A percentile compares a stretch with the other conserved stretches of the same genome.
These are phyloP conservation scores for Leccinum angustisporum DNA, from an alignment of 1,284 basidiomycete genomes.

Conservation along the genomic window DNA sequence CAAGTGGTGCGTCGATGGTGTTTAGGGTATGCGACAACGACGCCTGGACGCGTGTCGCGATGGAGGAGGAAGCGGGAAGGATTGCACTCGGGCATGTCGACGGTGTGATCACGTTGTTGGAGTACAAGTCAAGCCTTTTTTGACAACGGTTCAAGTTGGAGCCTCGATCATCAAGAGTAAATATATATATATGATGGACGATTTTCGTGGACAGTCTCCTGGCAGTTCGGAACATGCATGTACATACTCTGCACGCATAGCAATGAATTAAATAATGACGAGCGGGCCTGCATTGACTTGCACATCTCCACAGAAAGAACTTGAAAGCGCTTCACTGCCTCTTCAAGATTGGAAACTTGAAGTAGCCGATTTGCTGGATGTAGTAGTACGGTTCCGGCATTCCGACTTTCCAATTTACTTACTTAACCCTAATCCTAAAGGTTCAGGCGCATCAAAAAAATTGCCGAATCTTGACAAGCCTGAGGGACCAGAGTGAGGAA, in stretches of 20 bases:
- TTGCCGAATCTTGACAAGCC: too few relatives aligned
- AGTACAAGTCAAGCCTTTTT: constrained; percentile 35
- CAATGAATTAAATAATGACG: too few relatives aligned
- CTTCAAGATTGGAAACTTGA: too few relatives aligned
- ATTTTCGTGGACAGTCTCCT: background rate
- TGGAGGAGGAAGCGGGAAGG: constrained; percentile 60
- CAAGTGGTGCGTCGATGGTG: constrained; percentile 37
- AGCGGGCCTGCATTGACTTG: background rate
- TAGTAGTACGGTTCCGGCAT: background rate
- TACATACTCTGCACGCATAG: background rate
- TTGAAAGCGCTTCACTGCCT: background rate
- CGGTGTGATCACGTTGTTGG: constrained; percentile 51
- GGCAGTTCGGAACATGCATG: background rate
- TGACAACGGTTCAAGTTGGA: background rate
- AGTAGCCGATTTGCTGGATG: background rate
- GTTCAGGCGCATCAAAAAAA: too few relatives aligned
- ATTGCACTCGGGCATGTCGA: constrained; percentile 53
- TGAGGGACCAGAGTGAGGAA: too few relatives aligned
- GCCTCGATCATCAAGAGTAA: background rate
- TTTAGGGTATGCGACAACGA: constrained; percentile 47
- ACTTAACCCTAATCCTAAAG: too few relatives aligned
- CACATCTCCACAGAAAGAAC: too few relatives aligned
- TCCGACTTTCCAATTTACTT: too few relatives aligned
- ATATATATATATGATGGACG: background rate
- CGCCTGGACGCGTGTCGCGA: constrained; percentile 51